These are phyloP conservation scores for Juglanconis sp. DNA, from an alignment of 2,329 filamentous ascomycete species.

Conservation along the genomic window DNA sequence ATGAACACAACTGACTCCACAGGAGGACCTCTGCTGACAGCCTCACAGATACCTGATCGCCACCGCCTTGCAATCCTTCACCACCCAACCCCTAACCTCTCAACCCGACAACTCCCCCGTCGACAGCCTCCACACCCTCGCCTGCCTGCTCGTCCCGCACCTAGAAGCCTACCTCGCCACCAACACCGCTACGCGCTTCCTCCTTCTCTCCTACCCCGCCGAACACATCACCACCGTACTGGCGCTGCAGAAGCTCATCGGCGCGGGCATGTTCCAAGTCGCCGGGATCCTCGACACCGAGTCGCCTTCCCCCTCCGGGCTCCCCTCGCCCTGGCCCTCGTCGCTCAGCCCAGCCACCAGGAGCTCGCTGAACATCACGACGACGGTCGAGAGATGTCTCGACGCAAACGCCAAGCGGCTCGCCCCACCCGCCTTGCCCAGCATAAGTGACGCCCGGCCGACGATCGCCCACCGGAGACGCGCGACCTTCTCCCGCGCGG, in stretches of 20 bases:
- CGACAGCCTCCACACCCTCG: constrained; percentile 50
- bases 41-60: constrained; percentile 54
- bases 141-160: constrained; percentile 57
- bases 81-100: constrained; percentile 46
- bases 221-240: constrained; percentile 55
- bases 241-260: constrained; percentile 56
- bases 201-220: constrained; percentile 57
- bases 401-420: background rate
- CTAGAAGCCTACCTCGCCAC: constrained; percentile 57
- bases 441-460: background rate
- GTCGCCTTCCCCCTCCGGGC: constrained; percentile 20
- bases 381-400: background rate
- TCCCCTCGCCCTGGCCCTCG: background rate
- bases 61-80: constrained; percentile 58
- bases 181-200: constrained; percentile 50
- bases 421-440: background rate
- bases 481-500: constrained; percentile 46
- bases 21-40: background rate
- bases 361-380: constrained; percentile 9
- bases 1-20: background rate
- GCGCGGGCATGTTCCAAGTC: constrained; percentile 54
- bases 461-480: constrained; percentile 23
- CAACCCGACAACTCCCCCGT: constrained; percentile 54
- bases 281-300: constrained; percentile 52
- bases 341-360: constrained; percentile 7